Evolutionary conservation across 805 yeast species (phyloP).

Genomic region (Metschnikowia lachancei): DNA sequence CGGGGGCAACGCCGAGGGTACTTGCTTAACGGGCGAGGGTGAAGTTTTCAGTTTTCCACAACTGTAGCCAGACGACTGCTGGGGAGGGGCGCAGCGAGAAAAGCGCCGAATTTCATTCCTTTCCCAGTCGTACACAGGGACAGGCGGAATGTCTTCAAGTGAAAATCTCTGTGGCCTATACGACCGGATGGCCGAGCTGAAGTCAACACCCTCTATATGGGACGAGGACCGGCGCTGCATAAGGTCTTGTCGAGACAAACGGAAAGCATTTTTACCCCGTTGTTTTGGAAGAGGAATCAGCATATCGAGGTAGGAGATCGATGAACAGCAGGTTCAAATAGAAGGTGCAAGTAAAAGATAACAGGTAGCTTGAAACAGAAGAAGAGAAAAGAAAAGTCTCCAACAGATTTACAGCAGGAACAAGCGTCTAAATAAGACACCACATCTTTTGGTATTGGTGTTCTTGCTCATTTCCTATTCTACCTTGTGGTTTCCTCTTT

Average conservation of each 20-base stretch:
- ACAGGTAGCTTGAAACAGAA: no score
- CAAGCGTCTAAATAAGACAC: no score
- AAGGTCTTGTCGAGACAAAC: slow-evolving; percentile 5
- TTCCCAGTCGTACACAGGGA: slow-evolving; percentile 24
- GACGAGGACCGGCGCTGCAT: slow-evolving; percentile 3
- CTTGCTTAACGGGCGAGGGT: no score
- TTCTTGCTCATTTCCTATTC: no score
- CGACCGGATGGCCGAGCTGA: slow-evolving; percentile 27
- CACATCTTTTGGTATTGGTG: no score
- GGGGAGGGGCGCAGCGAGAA: slow-evolving; percentile 9
- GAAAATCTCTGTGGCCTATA: slow-evolving; percentile 28
- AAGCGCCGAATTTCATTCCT: slow-evolving; percentile 25
- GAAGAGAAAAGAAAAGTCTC: no score
- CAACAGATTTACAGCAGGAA: no score
- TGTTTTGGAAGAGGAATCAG: slow-evolving; percentile 10
- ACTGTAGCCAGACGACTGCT: no score
- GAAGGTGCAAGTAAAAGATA: no score
- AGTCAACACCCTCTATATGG: slow-evolving; percentile 21
- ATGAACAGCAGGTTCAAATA: no score
- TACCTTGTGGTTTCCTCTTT: no score
- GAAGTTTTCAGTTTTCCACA: no score
- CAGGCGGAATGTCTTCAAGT: slow-evolving; percentile 29
- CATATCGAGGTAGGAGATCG: neutral
- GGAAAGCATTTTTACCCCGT: slow-evolving; percentile 6
- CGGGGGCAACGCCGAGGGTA: neutral